Conservation (phyloP, 2,329 filamentous ascomycete species). For the Aschersonia sp. region DNA sequence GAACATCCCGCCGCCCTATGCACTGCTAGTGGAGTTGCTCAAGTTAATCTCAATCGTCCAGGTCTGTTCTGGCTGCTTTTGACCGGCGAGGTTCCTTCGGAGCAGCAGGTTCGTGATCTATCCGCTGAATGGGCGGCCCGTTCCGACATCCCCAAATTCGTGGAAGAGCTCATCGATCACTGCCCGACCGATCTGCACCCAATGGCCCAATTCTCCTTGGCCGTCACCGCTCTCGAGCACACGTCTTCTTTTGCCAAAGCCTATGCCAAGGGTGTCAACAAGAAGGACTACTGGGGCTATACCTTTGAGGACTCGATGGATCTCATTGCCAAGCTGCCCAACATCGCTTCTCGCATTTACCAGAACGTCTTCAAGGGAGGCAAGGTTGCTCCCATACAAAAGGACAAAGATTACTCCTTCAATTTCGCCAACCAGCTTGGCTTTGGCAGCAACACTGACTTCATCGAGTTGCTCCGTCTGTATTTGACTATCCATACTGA, state of each 20-base stretch:
- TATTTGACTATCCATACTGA: conserved; percentile 99
- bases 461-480: conserved; percentile 94
- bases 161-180: conserved; percentile 99
- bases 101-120: conserved; percentile 96
- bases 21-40: background rate
- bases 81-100: conserved; percentile 91
- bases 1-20: conserved; percentile 4
- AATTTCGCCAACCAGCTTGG: conserved; percentile 99
- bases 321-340: conserved; percentile 97
- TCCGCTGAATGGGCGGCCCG: conserved; percentile 98
- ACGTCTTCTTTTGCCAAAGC: conserved; percentile 96
- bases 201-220: conserved; percentile 98
- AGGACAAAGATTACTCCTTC: conserved; percentile 98
- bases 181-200: conserved; percentile 98
- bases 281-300: conserved; percentile 99
- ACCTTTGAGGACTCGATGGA: conserved; percentile 99
- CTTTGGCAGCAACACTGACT: conserved; percentile 89
- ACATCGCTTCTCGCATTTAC: conserved; percentile 97
- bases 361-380: conserved; percentile 99
- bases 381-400: conserved; percentile 90
- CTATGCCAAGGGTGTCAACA: conserved; percentile 97
- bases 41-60: conserved; percentile 13
- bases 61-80: conserved; percentile 99
- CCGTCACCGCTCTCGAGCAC: conserved; percentile 95
- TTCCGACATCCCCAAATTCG: conserved; percentile 91